phyloP scores from a whole-genome alignment of 1,139 yeast species.

The Taphrina populina region DNA sequence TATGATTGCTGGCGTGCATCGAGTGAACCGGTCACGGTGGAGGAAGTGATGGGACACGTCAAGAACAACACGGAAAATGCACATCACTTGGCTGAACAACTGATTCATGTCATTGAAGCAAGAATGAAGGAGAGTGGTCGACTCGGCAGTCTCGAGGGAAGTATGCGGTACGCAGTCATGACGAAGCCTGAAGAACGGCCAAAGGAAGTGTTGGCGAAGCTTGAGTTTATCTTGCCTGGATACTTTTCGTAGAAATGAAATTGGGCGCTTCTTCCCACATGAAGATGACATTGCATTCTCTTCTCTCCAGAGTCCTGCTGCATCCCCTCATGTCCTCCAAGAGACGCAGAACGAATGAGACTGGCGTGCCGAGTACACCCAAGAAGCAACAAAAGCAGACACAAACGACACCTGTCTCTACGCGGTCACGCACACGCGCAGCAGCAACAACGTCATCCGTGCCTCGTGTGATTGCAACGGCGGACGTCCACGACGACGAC shows the following conservation, averaged over 20 bases:
- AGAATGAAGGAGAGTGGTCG: constrained; percentile 49
- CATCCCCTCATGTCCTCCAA: no score
- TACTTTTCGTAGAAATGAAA: constrained; percentile 50
- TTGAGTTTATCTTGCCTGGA: constrained; percentile 89
- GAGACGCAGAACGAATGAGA: no score
- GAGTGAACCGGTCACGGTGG: constrained; percentile 95
- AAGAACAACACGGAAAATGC: constrained; percentile 87
- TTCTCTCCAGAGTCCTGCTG: neutral
- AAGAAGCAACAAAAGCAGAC: no score
- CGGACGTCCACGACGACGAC: neutral
- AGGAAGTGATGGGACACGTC: constrained; percentile 87
- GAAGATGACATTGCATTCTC: neutral
- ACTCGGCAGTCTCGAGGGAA: constrained; percentile 53
- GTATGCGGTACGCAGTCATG: constrained; percentile 77
- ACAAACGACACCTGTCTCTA: no score
- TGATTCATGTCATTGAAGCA: constrained; percentile 64
- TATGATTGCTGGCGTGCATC: constrained; percentile 97
- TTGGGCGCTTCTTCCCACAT: no score
- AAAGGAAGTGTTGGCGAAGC: constrained; percentile 68
- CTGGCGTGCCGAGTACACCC: no score
- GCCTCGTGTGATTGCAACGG: no score
- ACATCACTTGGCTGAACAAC: constrained; percentile 53
- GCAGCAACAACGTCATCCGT: no score
- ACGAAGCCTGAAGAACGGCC: constrained; percentile 77
- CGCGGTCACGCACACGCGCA: no score